phyloP scores from a whole-genome alignment of 2,329 filamentous ascomycete species.

The Dothidotthia symphoricarpi region DNA sequence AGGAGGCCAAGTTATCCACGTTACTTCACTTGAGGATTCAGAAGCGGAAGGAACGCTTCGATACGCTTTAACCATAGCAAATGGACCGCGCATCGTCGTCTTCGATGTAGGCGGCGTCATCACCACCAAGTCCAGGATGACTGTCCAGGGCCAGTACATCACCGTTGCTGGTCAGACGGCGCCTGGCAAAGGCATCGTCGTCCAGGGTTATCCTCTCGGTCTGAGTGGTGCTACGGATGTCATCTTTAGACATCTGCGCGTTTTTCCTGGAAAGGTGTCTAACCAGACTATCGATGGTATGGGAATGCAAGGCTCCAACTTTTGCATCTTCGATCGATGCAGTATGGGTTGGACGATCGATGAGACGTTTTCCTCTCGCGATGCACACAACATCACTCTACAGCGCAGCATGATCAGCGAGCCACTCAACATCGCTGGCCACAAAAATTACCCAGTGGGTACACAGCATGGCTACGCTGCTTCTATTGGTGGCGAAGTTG shows the following conservation, averaged over 20 bases:
- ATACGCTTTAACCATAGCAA: constrained; percentile 33
- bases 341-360: constrained; percentile 41
- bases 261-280: constrained; percentile 32
- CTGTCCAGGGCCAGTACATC: constrained; percentile 15
- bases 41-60: constrained; percentile 36
- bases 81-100: constrained; percentile 16
- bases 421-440: constrained; percentile 39
- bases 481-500: constrained; percentile 35
- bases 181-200: constrained; percentile 18
- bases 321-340: constrained; percentile 39
- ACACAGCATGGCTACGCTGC: constrained; percentile 21
- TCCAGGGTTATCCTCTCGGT: constrained; percentile 35
- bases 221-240: constrained; percentile 33
- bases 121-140: constrained; percentile 16
- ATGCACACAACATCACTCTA: constrained; percentile 38
- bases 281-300: constrained; percentile 37
- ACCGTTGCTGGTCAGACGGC: constrained; percentile 20
- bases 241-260: constrained; percentile 22
- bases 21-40: constrained; percentile 39
- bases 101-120: constrained; percentile 21
- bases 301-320: constrained; percentile 39
- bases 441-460: constrained; percentile 40
- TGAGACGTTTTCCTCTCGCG: constrained; percentile 38
- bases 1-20: constrained; percentile 40
- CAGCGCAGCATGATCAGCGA: constrained; percentile 41